These are phyloP conservation scores for Hypocrella siamensis DNA, from an alignment of 2,329 filamentous ascomycete genomes.

Conservation along the genomic window DNA sequence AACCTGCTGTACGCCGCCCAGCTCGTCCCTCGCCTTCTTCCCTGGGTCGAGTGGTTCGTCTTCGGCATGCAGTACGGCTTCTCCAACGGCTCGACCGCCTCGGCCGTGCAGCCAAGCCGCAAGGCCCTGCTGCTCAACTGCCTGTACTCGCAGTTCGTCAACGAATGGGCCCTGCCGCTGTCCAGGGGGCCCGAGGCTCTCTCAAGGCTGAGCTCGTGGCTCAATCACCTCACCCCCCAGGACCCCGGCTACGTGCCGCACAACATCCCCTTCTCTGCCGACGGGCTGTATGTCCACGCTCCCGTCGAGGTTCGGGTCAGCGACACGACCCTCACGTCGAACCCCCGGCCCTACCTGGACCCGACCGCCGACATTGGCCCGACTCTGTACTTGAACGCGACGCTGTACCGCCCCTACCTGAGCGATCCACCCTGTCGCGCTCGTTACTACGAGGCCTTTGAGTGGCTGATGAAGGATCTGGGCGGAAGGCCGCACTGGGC, in stretches of 20 bases:
- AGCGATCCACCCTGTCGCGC: slow-evolving; percentile 60
- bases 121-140: slow-evolving; percentile 89
- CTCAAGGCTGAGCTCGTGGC: slow-evolving; percentile 68
- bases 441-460: slow-evolving; percentile 78
- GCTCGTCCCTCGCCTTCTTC: slow-evolving; percentile 62
- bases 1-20: slow-evolving; percentile 72
- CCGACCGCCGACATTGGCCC: slow-evolving; percentile 52
- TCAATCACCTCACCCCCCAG: slow-evolving; percentile 46
- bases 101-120: slow-evolving; percentile 67
- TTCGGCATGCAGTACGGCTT: slow-evolving; percentile 98
- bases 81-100: slow-evolving; percentile 46
- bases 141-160: slow-evolving; percentile 94
- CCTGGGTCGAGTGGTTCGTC: slow-evolving; percentile 88
- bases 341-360: slow-evolving; percentile 41
- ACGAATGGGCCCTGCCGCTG: slow-evolving; percentile 92
- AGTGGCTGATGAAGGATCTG: slow-evolving; percentile 77
- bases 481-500: slow-evolving; percentile 80
- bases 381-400: slow-evolving; percentile 80
- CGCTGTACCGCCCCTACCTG: slow-evolving; percentile 70
- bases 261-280: slow-evolving; percentile 65
- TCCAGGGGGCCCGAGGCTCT: slow-evolving; percentile 77
- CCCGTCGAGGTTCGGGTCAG: slow-evolving; percentile 82
- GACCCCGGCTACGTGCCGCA: slow-evolving; percentile 50
- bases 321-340: slow-evolving; percentile 38
- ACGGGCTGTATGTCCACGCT: slow-evolving; percentile 72